Evolutionary conservation across 2,329 filamentous ascomycete genomes (phyloP).

Genomic region (Diaporthe caulivora): DNA sequence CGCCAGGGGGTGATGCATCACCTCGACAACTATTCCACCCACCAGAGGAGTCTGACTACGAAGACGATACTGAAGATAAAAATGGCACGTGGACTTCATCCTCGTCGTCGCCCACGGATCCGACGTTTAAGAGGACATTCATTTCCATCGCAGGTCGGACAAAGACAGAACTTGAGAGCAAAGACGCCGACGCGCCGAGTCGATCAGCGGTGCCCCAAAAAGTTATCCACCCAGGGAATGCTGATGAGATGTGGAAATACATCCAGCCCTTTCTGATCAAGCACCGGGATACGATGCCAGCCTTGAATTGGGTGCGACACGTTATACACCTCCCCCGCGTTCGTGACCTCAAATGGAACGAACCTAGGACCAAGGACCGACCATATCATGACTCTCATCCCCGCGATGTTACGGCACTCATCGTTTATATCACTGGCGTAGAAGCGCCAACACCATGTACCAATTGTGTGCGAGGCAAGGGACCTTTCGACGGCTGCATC

Average conservation of each 20-base stretch:
- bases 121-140: not conserved
- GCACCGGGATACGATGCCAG: constrained; percentile 34
- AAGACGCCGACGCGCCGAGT: not conserved
- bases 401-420: constrained; percentile 46
- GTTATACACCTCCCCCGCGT: constrained; percentile 45
- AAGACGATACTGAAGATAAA: constrained; percentile 12
- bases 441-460: constrained; percentile 44
- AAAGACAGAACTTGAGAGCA: not conserved
- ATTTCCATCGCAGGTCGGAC: not conserved
- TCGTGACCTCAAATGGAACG: constrained; percentile 48
- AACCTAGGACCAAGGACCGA: constrained; percentile 38
- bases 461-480: constrained; percentile 43
- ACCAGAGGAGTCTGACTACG: constrained; percentile 30
- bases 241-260: constrained; percentile 46
- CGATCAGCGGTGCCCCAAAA: not conserved
- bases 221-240: not conserved
- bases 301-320: constrained; percentile 41
- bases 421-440: constrained; percentile 50
- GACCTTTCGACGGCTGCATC: constrained; percentile 48
- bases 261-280: constrained; percentile 43
- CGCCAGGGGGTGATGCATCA: not conserved
- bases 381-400: constrained; percentile 43
- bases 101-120: not conserved
- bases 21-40: constrained; percentile 33
- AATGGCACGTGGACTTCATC: constrained; percentile 15